Percentiles rank a stretch among this genome's conserved stretches.
Conservation (phyloP, 139 green algal genomes). For the Chlorella sp. region DNA sequence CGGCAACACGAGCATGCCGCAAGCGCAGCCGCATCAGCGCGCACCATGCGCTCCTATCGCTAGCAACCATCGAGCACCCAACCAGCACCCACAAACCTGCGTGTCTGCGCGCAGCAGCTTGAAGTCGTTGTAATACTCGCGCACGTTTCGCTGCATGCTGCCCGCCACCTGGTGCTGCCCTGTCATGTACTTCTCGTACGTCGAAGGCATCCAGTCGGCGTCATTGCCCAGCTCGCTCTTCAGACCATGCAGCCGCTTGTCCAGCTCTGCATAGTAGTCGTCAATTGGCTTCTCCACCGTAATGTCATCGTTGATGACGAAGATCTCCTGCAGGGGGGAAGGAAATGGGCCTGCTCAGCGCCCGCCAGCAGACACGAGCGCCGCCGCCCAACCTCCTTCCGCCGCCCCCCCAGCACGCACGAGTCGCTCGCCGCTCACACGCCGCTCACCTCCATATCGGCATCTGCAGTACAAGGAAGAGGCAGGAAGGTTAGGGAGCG, state of each 20-base stretch:
- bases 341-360: neutral
- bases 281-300: conserved; percentile 41
- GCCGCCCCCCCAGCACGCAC: neutral
- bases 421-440: no score
- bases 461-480: neutral
- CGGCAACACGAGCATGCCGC: neutral
- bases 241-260: conserved; percentile 34
- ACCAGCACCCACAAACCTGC: conserved; percentile 22
- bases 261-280: conserved; percentile 41
- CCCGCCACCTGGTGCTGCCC: conserved; percentile 22
- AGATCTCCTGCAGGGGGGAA: conserved; percentile 22
- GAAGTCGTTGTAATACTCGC: conserved; percentile 46
- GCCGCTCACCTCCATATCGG: conserved; percentile 25
- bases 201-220: conserved; percentile 36
- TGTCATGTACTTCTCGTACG: conserved; percentile 46
- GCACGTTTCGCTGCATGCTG: conserved; percentile 36
- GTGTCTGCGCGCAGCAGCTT: conserved; percentile 41
- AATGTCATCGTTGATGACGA: conserved; percentile 43
- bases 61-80: no score
- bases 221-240: conserved; percentile 15
- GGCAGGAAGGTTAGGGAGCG: neutral
- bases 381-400: neutral
- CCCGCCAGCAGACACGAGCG: neutral
- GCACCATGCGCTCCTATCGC: no score
- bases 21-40: no score